Base-by-base conservation (phyloP, 345 rosid genomes). In the Aquilaria sinensis region DNA sequence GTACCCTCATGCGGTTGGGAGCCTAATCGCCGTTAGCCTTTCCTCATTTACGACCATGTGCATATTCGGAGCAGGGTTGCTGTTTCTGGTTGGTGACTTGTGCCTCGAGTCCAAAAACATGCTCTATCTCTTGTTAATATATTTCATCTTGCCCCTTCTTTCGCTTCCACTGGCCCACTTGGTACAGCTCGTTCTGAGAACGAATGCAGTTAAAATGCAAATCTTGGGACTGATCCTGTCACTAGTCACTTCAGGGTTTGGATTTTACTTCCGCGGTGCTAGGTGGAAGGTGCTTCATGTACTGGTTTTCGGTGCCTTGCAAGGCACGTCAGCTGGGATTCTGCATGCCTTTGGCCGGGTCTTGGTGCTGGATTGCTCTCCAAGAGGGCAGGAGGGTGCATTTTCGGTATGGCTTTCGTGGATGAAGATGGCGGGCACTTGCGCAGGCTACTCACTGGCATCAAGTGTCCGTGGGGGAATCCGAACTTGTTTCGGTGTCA, bases 21-120 rank as follows among this genome's bases (percentile, higher is more conserved):
- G 72, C 57, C 62, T 83, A 7, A 52, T 72, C 4, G 66, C 74
- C 10, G 69, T 71, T 47, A 67, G 78, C 51, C 68, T 83, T 31
- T 75, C 88, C 10, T 77, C 92, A 0, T 79, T 86, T 45, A 79
- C 85, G 1, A 68, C 82, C 34, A 86, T 76, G 86, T 81, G 82
- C 80, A 83, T 77, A 62, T 86, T 86, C 77, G 73, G 71, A 0
- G 80, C 80, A 30, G 81, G 68, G 1, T 45, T 74, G 2, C 73
- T 86, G 12, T 71, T 72, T 64, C 57, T 81, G 2, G 65, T 77
- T 0, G 92, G 88, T 11, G 74, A 75, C 14, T 43, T 83, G 54
- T 86, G 92, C 70, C 50, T 83, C 12, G 71, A 68, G 43, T 83
- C 88, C 0, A 60, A 51, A 12, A 56, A 57, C 32, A 57, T 86